A percentile compares a stretch with the other conserved stretches of the same genome.
phyloP scores from a whole-genome alignment of 345 rosid species.

The Aquilaria yunnanensis region DNA sequence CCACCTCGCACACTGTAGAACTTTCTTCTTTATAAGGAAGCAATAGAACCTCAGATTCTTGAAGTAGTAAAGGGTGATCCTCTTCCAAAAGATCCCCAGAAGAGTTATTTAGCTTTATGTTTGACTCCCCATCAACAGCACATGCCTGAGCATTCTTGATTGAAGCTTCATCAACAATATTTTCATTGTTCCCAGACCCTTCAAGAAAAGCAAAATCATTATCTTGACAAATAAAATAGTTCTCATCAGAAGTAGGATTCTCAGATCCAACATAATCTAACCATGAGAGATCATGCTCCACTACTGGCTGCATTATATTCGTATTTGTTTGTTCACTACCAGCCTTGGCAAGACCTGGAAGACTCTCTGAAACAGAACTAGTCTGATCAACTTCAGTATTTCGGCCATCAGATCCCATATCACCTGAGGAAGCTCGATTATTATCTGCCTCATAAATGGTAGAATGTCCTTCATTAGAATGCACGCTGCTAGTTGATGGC shows the following conservation, averaged over 20 bases:
- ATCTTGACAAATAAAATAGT: conserved; percentile 28
- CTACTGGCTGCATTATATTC: conserved; percentile 21
- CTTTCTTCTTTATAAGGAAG: conserved; percentile 73
- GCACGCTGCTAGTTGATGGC: conserved; percentile 19
- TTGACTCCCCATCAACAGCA: conserved; percentile 25
- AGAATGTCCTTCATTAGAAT: conserved; percentile 17
- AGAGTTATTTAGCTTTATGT: conserved; percentile 32
- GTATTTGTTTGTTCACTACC: conserved; percentile 26
- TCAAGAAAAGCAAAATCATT: conserved; percentile 22
- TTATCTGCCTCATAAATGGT: conserved; percentile 18
- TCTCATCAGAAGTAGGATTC: conserved; percentile 30
- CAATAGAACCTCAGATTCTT: conserved; percentile 60
- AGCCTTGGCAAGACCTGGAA: conserved; percentile 19
- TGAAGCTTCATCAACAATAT: conserved; percentile 22
- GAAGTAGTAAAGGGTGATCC: conserved; percentile 54
- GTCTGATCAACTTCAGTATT: conserved; percentile 17
- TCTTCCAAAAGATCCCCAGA: conserved; percentile 64
- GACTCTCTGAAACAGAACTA: conserved; percentile 26
- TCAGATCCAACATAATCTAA: conserved; percentile 40
- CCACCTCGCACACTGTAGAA: conserved; percentile 20
- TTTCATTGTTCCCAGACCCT: conserved; percentile 15
- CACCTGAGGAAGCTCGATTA: conserved; percentile 16
- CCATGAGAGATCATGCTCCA: conserved; percentile 31
- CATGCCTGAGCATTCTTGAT: conserved; percentile 25
- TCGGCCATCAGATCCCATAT: conserved; percentile 21